These are phyloP conservation scores for Tagetes erecta DNA, from an alignment of 129 eudicot species.

Conservation along the genomic window DNA sequence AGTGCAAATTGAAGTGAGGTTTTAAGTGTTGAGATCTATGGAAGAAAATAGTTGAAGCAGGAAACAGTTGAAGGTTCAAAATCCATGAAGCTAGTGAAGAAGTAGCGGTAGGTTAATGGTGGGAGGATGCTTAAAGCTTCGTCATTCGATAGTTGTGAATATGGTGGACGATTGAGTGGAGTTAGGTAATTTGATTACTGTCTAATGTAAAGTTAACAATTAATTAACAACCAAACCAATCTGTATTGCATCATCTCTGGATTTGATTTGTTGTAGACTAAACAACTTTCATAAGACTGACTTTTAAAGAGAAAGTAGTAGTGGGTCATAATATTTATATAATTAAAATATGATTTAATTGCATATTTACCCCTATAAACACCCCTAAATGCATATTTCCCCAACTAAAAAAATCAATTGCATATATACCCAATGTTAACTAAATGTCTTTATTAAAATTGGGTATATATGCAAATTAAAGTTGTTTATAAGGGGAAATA, in stretches of 20 bases:
- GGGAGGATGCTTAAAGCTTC: constrained; percentile 52
- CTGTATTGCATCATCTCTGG: constrained; percentile 7
- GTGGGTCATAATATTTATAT: no score
- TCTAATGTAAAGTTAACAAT: not conserved
- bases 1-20: constrained; percentile 13
- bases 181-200: constrained; percentile 34
- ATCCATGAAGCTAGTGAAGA: constrained; percentile 5
- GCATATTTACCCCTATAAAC: no score
- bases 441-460: no score
- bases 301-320: no score
- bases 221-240: not conserved
- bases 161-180: constrained; percentile 38
- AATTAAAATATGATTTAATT: no score
- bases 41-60: not conserved
- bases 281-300: no score
- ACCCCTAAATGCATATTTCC: no score
- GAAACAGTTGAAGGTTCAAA: not conserved
- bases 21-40: constrained; percentile 36
- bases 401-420: no score
- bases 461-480: no score
- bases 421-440: no score
- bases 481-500: no score
- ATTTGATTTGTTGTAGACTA: not conserved
- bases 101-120: not conserved
- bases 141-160: constrained; percentile 42